Percentiles rank a stretch among this genome's conserved stretches.
Evolutionary conservation across 2,329 filamentous ascomycete genomes (phyloP).

Genomic region (Phialophora tarda): DNA sequence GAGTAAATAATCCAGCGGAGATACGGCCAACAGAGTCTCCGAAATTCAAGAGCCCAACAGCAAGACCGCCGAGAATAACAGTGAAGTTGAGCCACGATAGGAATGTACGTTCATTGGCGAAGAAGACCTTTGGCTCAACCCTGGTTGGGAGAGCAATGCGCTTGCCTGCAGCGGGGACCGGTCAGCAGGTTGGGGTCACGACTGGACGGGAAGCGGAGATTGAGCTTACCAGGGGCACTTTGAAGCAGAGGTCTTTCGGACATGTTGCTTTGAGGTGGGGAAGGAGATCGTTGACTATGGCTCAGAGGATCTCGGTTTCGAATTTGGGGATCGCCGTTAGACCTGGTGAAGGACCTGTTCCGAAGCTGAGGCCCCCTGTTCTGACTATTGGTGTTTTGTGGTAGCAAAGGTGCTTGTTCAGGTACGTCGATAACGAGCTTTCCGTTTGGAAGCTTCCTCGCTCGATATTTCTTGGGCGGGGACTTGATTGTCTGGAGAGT

Average conservation of each 20-base stretch:
- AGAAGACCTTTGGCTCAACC: slow-evolving; percentile 99
- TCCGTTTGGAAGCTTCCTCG: slow-evolving; percentile 20
- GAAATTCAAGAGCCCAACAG: slow-evolving; percentile 97
- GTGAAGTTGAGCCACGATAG: slow-evolving; percentile 99
- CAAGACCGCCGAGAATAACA: slow-evolving; percentile 94
- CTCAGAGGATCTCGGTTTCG: neutral
- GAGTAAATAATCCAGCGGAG: slow-evolving; percentile 88
- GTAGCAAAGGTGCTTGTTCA: neutral
- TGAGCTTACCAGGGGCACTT: slow-evolving; percentile 77
- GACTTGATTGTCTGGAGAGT: neutral
- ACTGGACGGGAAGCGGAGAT: slow-evolving; percentile 5
- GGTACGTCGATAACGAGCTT: slow-evolving; percentile 23
- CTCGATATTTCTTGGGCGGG: neutral
- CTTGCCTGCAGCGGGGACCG: slow-evolving; percentile 69
- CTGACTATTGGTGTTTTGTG: neutral
- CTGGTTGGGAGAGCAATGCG: slow-evolving; percentile 96
- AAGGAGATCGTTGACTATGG: neutral
- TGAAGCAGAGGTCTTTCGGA: slow-evolving; percentile 96
- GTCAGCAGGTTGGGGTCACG: slow-evolving; percentile 14
- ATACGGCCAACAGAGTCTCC: slow-evolving; percentile 94
- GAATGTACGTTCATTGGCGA: slow-evolving; percentile 99
- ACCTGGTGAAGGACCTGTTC: neutral
- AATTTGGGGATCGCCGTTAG: neutral
- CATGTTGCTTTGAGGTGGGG: slow-evolving; percentile 62
- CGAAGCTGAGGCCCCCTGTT: neutral